Evolutionary conservation across 177 flowering plant species (phyloP).

Genomic region (Tripterygium wilfordii): DNA sequence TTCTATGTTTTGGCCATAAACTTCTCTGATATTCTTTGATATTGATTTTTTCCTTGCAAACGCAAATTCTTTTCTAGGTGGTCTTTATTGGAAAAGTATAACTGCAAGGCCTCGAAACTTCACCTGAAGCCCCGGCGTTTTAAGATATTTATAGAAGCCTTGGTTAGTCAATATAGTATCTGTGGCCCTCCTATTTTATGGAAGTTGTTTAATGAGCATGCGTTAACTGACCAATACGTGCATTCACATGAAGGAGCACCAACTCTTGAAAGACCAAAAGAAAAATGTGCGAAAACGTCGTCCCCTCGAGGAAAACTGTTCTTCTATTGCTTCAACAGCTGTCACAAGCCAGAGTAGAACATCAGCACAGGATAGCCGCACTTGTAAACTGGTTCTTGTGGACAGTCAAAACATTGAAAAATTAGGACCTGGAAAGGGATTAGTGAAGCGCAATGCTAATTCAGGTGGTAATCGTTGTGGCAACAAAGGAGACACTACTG

Average conservation of each 20-base stretch:
- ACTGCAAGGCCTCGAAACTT: slow-evolving; percentile 95
- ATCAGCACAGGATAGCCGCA: slow-evolving; percentile 44
- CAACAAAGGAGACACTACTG: slow-evolving; percentile 43
- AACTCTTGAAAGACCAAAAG: slow-evolving; percentile 88
- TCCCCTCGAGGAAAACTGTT: slow-evolving; percentile 43
- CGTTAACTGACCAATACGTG: slow-evolving; percentile 13
- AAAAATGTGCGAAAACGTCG: slow-evolving; percentile 57
- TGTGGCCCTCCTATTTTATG: no score
- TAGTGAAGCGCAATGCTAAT: slow-evolving; percentile 49
- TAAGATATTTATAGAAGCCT: slow-evolving; percentile 78
- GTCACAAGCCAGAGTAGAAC: slow-evolving; percentile 44
- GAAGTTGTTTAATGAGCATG: not conserved
- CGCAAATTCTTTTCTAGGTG: slow-evolving; percentile 54
- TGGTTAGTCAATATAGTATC: slow-evolving; percentile 62
- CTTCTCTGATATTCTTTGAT: not conserved
- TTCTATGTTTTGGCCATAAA: no score
- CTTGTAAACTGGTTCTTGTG: slow-evolving; percentile 48
- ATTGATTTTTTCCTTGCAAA: not conserved
- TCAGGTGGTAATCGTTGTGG: slow-evolving; percentile 41
- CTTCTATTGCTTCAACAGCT: slow-evolving; percentile 28
- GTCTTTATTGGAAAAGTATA: slow-evolving; percentile 94
- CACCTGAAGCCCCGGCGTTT: slow-evolving; percentile 94
- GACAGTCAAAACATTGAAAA: slow-evolving; percentile 69
- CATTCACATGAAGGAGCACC: slow-evolving; percentile 70
- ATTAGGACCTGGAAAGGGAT: slow-evolving; percentile 58